These are phyloP conservation scores for Phytophthora meadii DNA, from an alignment of 352 stramenopile species.

Conservation along the genomic window DNA sequence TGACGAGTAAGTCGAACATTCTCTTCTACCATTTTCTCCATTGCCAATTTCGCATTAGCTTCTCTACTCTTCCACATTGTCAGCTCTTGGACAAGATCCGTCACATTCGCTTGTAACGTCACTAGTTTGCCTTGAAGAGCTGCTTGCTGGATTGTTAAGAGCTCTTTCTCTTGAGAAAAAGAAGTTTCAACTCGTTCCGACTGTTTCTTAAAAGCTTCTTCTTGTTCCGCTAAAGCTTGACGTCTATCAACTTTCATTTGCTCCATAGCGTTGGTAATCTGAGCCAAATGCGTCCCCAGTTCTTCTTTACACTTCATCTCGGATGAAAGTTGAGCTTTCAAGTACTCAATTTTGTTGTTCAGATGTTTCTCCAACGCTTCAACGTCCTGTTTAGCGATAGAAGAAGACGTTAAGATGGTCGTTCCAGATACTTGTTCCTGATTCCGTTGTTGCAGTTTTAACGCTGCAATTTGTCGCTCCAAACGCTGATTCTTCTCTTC, in stretches of 20 bases:
- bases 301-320: conserved; percentile 91
- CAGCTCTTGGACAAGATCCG: conserved; percentile 79
- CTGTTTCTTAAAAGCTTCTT: conserved; percentile 68
- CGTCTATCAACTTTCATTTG: conserved; percentile 71
- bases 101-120: conserved; percentile 77
- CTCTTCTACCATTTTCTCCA: conserved; percentile 82
- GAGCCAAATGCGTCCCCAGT: conserved; percentile 65
- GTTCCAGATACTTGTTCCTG: conserved; percentile 12
- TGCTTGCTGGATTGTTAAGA: conserved; percentile 48
- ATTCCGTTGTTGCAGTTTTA: conserved; percentile 43
- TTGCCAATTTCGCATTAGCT: conserved; percentile 62
- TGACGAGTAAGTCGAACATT: conserved; percentile 68
- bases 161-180: conserved; percentile 68
- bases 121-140: conserved; percentile 64
- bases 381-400: conserved; percentile 31
- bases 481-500: conserved; percentile 77
- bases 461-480: conserved; percentile 56
- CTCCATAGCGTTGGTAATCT: conserved; percentile 74
- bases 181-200: conserved; percentile 50
- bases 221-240: conserved; percentile 52
- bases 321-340: conserved; percentile 82
- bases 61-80: conserved; percentile 73
- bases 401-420: conserved; percentile 14
- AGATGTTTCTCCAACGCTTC: conserved; percentile 77
- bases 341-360: conserved; percentile 83